Conservation (phyloP, 306 rosid genomes). For the Vigna hirtella region DNA sequence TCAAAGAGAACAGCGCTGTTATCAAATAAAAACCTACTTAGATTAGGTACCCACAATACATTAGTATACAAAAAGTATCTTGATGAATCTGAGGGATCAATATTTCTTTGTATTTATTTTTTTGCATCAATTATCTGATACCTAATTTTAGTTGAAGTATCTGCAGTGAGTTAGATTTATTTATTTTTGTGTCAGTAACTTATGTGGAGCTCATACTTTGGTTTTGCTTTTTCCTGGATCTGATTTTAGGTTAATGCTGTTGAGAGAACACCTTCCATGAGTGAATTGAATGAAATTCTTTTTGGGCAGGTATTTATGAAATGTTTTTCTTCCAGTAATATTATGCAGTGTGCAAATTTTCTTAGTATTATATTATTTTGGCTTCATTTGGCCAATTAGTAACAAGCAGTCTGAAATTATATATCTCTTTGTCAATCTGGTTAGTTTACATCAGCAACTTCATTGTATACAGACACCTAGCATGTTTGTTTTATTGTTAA, state of each 20-base stretch:
- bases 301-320: conserved; percentile 81
- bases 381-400: conserved; percentile 32
- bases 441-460: conserved; percentile 34
- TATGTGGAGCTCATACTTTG: conserved; percentile 28
- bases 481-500: too few relatives aligned
- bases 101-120: conserved; percentile 25
- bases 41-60: conserved; percentile 12
- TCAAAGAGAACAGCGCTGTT: conserved; percentile 4
- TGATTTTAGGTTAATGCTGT: conserved; percentile 86
- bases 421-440: conserved; percentile 23
- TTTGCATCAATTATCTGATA: not conserved
- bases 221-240: conserved; percentile 45
- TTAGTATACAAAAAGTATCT: not conserved
- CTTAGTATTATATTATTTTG: conserved; percentile 2
- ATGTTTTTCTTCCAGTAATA: conserved; percentile 33
- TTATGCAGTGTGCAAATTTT: conserved; percentile 18
- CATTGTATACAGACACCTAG: conserved; percentile 14
- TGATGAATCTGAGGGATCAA: conserved; percentile 29
- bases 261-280: conserved; percentile 99
- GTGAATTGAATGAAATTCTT: conserved; percentile 94
- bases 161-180: conserved; percentile 33
- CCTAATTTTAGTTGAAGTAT: not conserved
- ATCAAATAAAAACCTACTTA: not conserved
- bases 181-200: conserved; percentile 38
- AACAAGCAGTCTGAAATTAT: conserved; percentile 30